These are phyloP conservation scores for Ophiosphaerella herpotricha DNA, from an alignment of 2,329 filamentous ascomycete genomes.

Conservation along the genomic window DNA sequence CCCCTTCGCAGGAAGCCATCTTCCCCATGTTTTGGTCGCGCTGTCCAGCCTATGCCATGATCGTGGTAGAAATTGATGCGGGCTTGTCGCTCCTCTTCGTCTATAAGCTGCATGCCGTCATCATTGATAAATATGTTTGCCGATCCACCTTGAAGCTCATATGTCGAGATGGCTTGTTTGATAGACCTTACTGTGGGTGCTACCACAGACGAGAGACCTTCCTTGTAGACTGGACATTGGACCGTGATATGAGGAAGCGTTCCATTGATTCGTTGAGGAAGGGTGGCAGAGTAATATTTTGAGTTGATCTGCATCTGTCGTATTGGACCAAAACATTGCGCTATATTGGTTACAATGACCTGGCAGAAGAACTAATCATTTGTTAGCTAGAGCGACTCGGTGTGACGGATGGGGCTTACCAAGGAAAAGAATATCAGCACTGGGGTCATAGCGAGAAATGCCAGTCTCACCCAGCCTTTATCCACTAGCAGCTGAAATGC, in stretches of 20 bases:
- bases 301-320: conserved; percentile 75
- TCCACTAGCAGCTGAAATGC: conserved; percentile 72
- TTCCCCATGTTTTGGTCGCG: conserved; percentile 50
- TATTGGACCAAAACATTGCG: conserved; percentile 74
- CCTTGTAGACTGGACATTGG: conserved; percentile 88
- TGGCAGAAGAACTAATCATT: conserved; percentile 38
- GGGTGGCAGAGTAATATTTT: conserved; percentile 75
- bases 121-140: conserved; percentile 72
- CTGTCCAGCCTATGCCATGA: conserved; percentile 56
- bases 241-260: conserved; percentile 72
- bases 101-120: conserved; percentile 68
- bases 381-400: conserved; percentile 1
- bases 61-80: conserved; percentile 57
- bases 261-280: conserved; percentile 53
- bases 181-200: conserved; percentile 76
- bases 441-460: conserved; percentile 58
- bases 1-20: conserved; percentile 34
- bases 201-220: conserved; percentile 76
- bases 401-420: conserved; percentile 36
- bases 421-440: conserved; percentile 65
- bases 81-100: conserved; percentile 49
- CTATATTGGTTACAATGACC: conserved; percentile 25
- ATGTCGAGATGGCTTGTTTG: conserved; percentile 66
- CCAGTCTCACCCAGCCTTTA: conserved; percentile 46
- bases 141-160: conserved; percentile 62